These are phyloP conservation scores for Colletotrichum spaethianum DNA, from an alignment of 2,329 filamentous ascomycete species.

Conservation along the genomic window DNA sequence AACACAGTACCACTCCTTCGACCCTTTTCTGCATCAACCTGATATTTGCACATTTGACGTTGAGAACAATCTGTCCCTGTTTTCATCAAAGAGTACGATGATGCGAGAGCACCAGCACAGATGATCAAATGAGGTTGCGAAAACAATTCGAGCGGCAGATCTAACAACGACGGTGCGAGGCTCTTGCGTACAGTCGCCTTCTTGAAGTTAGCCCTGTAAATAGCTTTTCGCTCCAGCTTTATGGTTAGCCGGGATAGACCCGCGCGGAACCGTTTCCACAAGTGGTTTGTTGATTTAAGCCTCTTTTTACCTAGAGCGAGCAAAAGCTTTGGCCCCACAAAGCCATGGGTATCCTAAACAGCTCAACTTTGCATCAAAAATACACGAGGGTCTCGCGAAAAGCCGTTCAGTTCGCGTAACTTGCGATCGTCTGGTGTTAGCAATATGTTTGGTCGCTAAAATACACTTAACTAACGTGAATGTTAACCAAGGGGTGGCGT, in stretches of 20 bases:
- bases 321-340: no score
- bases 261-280: no score
- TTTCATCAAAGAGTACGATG: neutral
- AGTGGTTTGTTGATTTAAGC: no score
- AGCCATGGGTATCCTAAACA: no score
- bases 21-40: no score
- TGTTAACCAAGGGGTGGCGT: neutral
- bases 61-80: no score
- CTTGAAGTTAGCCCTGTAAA: neutral
- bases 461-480: neutral
- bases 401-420: neutral
- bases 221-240: neutral
- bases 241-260: neutral
- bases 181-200: neutral
- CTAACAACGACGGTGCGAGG: no score
- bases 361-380: neutral
- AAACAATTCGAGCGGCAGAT: neutral
- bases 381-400: neutral
- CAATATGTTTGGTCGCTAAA: neutral
- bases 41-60: no score
- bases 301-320: no score
- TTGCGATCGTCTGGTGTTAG: neutral
- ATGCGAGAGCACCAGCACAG: neutral
- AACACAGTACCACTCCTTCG: no score
- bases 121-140: neutral